Base-by-base conservation (phyloP, 176 grass and related monocot species). In the Aegilops speltoides region DNA sequence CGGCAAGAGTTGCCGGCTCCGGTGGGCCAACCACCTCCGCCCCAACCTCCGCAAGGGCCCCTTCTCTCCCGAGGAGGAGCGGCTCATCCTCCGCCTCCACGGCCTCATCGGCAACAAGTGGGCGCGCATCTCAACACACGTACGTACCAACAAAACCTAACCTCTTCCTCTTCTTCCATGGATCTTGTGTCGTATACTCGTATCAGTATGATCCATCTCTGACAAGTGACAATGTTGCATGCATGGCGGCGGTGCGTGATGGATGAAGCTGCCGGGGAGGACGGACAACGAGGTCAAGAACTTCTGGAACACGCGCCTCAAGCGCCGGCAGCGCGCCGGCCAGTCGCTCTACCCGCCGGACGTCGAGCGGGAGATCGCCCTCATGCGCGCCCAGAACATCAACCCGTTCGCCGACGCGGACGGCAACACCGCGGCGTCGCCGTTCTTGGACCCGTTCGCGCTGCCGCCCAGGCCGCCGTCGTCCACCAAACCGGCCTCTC, bases 201-300 rank as follows among this genome's bases (percentile, higher is more conserved):
- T n/a, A n/a, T 19, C 3, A 57, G 41, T 45, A 61, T 8, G 33
- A 33, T 73, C 68, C 3, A 14, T 11, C 41, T 10, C 9, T 9
- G 17, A 8, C 9, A 11, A 6, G 4, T 46, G 1, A 24, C 66
- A n/a, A 37, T 56, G 15, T 3, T 41, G 32, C 10, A 17, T 74
- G 41, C 41, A 45, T 45, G 19, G 2, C 59, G 9, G 12, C 59
- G 9, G 12, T 11, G 11, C 15, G 10, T 17, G 33, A 59, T 13
- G 20, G n/a, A 20, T 22, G 59, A 82, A 97, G 95, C 84, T 97
- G 46, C 70, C 76, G 2, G 94, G 94, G 48, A 90, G 94, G 88
- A 94, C 94, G 77, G 94, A 97, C 79, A 97, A 97, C 81, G 94
- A 97, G 91, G 91, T 97, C 68, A 97, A 97, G 89, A 97, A 97